These are phyloP conservation scores for Verticillium klebahnii DNA, from an alignment of 2,329 filamentous ascomycete genomes.

Conservation along the genomic window DNA sequence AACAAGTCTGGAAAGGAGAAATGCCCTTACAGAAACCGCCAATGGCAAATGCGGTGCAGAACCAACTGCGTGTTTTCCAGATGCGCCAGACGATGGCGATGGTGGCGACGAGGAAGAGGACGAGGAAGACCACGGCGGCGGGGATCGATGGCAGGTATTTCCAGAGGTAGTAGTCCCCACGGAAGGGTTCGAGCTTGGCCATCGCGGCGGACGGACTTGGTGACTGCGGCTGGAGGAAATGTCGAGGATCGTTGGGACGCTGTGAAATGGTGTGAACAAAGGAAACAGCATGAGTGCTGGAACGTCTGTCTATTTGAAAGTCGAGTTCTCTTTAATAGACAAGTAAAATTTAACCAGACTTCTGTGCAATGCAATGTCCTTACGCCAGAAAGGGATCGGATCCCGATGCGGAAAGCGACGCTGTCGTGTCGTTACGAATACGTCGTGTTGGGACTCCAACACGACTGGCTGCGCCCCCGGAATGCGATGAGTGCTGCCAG, in stretches of 20 bases:
- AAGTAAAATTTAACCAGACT: neutral
- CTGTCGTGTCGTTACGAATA: neutral
- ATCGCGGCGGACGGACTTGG: constrained; percentile 11
- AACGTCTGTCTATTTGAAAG: too few species aligned
- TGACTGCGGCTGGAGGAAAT: neutral
- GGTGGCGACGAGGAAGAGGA: constrained; percentile 25
- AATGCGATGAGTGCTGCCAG: neutral
- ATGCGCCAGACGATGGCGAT: constrained; percentile 30
- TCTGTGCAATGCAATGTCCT: neutral
- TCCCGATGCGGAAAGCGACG: neutral
- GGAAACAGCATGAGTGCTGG: too few species aligned
- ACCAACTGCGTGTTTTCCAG: constrained; percentile 36
- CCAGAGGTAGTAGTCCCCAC: constrained; percentile 23
- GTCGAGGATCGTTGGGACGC: too few species aligned
- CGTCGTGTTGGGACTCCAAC: neutral
- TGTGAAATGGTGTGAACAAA: too few species aligned
- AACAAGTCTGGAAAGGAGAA: neutral
- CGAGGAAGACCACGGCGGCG: constrained; percentile 27
- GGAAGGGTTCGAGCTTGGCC: constrained; percentile 19
- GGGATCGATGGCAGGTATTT: constrained; percentile 32
- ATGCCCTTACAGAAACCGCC: constrained; percentile 32
- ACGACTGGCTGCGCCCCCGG: neutral
- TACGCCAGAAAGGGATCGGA: neutral
- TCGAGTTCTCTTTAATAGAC: too few species aligned
- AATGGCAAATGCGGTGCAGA: constrained; percentile 34